These are phyloP conservation scores for Kwoniella sp. DNA, from an alignment of 768 basidiomycete species.

Conservation along the genomic window DNA sequence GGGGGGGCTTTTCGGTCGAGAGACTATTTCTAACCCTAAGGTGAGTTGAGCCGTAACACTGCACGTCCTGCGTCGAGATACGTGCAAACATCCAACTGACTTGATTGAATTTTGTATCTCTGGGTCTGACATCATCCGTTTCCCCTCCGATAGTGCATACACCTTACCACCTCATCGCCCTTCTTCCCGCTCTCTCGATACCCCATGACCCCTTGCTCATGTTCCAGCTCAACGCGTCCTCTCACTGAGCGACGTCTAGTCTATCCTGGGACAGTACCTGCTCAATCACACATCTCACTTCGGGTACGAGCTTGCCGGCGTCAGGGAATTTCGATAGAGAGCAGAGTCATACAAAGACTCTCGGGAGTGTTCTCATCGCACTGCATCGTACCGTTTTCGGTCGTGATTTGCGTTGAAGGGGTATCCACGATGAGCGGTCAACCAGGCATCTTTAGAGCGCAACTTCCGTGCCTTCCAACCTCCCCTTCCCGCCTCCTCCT, in stretches of 20 bases:
- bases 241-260: background rate
- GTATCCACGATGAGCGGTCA: background rate
- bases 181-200: background rate
- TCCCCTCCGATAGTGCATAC: background rate
- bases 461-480: background rate
- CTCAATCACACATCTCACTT: background rate
- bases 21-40: conserved; percentile 7
- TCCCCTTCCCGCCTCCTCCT: background rate
- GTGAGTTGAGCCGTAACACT: too few species aligned
- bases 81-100: too few species aligned
- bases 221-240: background rate
- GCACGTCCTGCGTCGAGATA: too few species aligned
- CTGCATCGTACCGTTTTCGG: background rate
- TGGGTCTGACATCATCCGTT: too few species aligned
- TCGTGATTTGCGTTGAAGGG: background rate
- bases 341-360: background rate
- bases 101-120: too few species aligned
- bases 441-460: conserved; percentile 6
- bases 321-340: background rate
- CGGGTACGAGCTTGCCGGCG: background rate
- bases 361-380: background rate
- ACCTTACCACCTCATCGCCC: conserved; percentile 2
- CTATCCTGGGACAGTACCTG: background rate
- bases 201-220: background rate
- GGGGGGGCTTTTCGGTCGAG: conserved; percentile 1